phyloP scores from a whole-genome alignment of 2,329 filamentous ascomycete genomes.

The Monosporascus sp. region DNA sequence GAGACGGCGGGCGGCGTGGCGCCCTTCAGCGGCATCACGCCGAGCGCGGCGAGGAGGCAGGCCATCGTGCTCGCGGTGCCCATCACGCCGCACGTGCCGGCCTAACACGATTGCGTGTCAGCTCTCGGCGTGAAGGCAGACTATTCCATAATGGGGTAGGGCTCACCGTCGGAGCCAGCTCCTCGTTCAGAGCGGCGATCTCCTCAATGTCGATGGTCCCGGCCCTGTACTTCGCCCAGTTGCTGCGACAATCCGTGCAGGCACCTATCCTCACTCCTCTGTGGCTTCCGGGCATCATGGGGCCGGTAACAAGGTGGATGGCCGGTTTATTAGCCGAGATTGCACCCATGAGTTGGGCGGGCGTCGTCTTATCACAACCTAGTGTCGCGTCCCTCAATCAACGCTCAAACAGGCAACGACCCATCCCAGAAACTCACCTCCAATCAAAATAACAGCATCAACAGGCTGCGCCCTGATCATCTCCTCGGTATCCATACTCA shows the following conservation, averaged over 20 bases:
- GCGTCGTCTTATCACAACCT: constrained; percentile 72
- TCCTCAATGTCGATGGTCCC: constrained; percentile 67
- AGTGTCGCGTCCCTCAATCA: background rate
- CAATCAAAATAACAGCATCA: constrained; percentile 63
- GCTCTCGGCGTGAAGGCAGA: too few relatives aligned
- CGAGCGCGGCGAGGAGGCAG: constrained; percentile 75
- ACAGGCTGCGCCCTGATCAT: constrained; percentile 70
- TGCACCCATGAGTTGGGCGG: constrained; percentile 70
- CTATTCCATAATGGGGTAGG: too few relatives aligned
- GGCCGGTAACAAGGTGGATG: constrained; percentile 63
- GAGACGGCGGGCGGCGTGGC: constrained; percentile 76
- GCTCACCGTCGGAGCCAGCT: constrained; percentile 67
- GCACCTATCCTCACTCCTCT: constrained; percentile 62
- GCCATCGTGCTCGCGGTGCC: constrained; percentile 91
- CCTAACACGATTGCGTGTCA: constrained; percentile 27
- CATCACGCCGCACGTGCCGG: constrained; percentile 85
- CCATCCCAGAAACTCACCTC: constrained; percentile 39
- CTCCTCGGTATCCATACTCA: constrained; percentile 78
- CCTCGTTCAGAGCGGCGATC: constrained; percentile 65
- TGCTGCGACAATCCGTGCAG: constrained; percentile 70
- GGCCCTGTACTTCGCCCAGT: constrained; percentile 66
- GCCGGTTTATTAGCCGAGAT: constrained; percentile 71
- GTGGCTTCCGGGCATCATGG: constrained; percentile 70
- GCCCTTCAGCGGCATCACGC: constrained; percentile 72
- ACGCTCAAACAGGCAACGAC: too few relatives aligned